Base-by-base conservation (phyloP, 2,329 filamentous ascomycete species). In the Aspergillus fructus region DNA sequence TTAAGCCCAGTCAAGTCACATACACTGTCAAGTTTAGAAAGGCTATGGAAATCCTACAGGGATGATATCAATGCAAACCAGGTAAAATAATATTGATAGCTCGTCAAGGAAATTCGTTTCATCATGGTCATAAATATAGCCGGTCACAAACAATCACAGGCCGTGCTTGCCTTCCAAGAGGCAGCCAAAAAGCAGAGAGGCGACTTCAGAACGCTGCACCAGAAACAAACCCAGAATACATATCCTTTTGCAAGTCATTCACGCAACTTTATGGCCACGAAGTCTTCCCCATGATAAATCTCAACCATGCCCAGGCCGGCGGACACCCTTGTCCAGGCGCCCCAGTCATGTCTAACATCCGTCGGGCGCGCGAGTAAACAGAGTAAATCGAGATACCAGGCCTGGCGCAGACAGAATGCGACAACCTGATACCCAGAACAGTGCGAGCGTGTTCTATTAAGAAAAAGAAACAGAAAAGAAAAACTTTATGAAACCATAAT, bases 81-180 rank as follows among this genome's bases (percentile, higher is more conserved):
- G 60, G 49, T 53, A 56, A 62, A 62, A 58, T 59, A 62, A 30
- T 64, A 62, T 64, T 61, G 54, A 46, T 54, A 56, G 56, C 56
- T 65, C 60, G 46, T 63, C 34, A 37, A 71, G 65, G 62, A 71
- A 64, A 72, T 72, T 72, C 71, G 71, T 73, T 62, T 66, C 67
- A 68, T 73, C 70, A 69, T 72, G 66, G 71, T 72, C 70, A 62
- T 61, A 67, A 66, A 64, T 65, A 62, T 64, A 64, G 61, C 58
- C 63, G 58, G 59, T 52, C 52, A 45, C 45, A 62, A 63, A 53
- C 66, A 63, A 57, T 46, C 58, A 56, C 47, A 64, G 64, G 58
- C 59, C 62, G 59, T 63, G 54, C 12, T 46, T 58, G 58, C 53
- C 45, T 51, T 45, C 58, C 39, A 53, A 59, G 53, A 59, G 42